These are phyloP conservation scores for Cruciata laevipes DNA, from an alignment of 257 asterid genomes.

Conservation along the genomic window DNA sequence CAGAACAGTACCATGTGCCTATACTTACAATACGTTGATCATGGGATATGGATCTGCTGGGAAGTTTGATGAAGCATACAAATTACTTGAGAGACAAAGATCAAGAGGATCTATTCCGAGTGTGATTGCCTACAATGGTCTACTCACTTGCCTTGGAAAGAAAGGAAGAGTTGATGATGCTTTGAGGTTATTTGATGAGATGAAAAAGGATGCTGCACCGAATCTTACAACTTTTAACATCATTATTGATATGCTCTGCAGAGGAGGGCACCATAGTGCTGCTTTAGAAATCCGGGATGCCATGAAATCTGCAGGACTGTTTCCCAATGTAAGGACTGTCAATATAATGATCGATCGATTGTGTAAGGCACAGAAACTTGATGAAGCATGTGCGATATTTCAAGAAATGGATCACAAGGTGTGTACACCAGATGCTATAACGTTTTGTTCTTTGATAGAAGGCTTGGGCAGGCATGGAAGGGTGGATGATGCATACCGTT, in stretches of 20 bases:
- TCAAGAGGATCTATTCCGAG: slow-evolving; percentile 79
- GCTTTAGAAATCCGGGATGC: slow-evolving; percentile 60
- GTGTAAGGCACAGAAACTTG: slow-evolving; percentile 81
- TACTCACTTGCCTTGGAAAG: slow-evolving; percentile 82
- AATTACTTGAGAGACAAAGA: slow-evolving; percentile 83
- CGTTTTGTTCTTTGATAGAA: slow-evolving; percentile 83
- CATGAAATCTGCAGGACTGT: slow-evolving; percentile 62
- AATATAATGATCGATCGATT: slow-evolving; percentile 89
- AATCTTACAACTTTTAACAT: slow-evolving; percentile 76
- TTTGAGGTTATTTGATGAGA: slow-evolving; percentile 49
- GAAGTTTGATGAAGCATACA: slow-evolving; percentile 69
- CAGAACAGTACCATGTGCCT: slow-evolving; percentile 80
- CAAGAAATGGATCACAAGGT: slow-evolving; percentile 59
- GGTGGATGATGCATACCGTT: slow-evolving; percentile 72
- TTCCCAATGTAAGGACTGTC: slow-evolving; percentile 63
- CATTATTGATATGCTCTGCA: slow-evolving; percentile 81
- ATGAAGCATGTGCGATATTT: slow-evolving; percentile 68
- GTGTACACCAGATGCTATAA: slow-evolving; percentile 57
- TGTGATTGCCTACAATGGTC: slow-evolving; percentile 78
- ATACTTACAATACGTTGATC: slow-evolving; percentile 92
- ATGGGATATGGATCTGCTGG: slow-evolving; percentile 94
- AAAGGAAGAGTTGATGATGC: slow-evolving; percentile 75
- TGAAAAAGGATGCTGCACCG: slow-evolving; percentile 88
- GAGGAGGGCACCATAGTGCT: slow-evolving; percentile 49
- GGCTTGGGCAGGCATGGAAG: slow-evolving; percentile 91